Percentiles rank a stretch among this genome's conserved stretches.
These are phyloP conservation scores for Penicillium lividum DNA, from an alignment of 495 filamentous ascomycete genomes.

Conservation along the genomic window DNA sequence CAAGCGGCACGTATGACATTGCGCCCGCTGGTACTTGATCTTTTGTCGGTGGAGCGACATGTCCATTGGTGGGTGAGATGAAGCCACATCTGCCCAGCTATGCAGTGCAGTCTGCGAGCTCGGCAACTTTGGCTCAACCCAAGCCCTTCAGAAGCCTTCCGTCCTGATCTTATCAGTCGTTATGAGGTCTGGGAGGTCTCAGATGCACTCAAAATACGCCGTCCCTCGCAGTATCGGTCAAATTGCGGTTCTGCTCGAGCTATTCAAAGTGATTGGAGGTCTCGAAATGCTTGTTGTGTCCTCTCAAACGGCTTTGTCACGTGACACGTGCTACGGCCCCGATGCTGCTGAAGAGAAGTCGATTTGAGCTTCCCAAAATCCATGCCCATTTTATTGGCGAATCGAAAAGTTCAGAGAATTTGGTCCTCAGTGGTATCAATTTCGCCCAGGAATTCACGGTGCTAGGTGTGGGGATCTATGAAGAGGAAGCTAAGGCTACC, in stretches of 20 bases:
- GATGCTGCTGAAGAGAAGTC: constrained; percentile 5
- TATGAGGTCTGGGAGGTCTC: constrained; percentile 1
- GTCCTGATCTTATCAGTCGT: neutral
- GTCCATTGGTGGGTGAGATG: neutral
- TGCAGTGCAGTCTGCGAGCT: neutral
- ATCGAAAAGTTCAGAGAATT: constrained; percentile 3
- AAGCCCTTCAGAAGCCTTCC: neutral
- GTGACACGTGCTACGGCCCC: neutral
- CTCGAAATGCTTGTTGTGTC: neutral
- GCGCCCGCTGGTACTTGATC: neutral
- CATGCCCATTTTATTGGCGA: constrained; percentile 4
- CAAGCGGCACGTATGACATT: neutral
- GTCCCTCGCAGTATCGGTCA: constrained; percentile 1
- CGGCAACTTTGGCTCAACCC: neutral
- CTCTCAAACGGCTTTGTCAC: neutral
- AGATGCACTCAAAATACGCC: neutral
- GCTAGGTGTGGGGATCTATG: constrained; percentile 1
- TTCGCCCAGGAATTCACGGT: constrained; percentile 3
- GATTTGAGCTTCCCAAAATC: constrained; percentile 7
- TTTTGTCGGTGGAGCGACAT: neutral
- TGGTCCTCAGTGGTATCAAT: neutral
- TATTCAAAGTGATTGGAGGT: neutral
- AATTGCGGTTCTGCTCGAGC: constrained; percentile 1
- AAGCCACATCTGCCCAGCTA: neutral
- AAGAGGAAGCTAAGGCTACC: constrained; percentile 4